phyloP scores from a whole-genome alignment of 768 basidiomycete genomes.

The Boletus patriciae region DNA sequence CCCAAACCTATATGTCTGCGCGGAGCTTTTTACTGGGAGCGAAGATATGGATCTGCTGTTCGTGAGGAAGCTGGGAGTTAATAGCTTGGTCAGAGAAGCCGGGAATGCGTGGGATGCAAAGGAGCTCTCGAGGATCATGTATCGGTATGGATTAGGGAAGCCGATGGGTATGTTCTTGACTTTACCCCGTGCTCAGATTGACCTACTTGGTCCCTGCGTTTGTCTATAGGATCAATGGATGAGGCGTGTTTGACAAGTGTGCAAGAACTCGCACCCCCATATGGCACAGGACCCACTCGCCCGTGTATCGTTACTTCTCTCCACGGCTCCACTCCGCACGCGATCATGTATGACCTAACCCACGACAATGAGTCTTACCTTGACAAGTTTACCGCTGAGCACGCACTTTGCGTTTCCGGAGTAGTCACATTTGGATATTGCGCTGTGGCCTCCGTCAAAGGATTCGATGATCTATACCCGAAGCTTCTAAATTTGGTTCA shows the following conservation, averaged over 20 bases:
- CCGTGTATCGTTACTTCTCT: constrained; percentile 75
- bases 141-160: constrained; percentile 88
- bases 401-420: constrained; percentile 91
- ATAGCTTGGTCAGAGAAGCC: constrained; percentile 92
- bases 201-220: neutral
- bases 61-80: constrained; percentile 89
- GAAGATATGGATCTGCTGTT: constrained; percentile 93
- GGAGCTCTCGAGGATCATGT: constrained; percentile 84
- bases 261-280: constrained; percentile 79
- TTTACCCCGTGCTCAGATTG: neutral
- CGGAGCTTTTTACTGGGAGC: constrained; percentile 94
- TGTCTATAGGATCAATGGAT: constrained; percentile 83
- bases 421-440: constrained; percentile 88
- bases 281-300: constrained; percentile 76
- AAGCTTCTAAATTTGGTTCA: constrained; percentile 87
- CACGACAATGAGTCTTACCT: constrained; percentile 96
- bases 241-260: constrained; percentile 73
- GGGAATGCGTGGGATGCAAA: constrained; percentile 89
- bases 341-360: constrained; percentile 91
- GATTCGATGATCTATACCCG: constrained; percentile 96
- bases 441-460: constrained; percentile 92
- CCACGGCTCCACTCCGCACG: constrained; percentile 86
- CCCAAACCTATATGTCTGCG: constrained; percentile 94
- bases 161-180: constrained; percentile 67
- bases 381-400: constrained; percentile 90